These are phyloP conservation scores for Aphanomyces invadans DNA, from an alignment of 352 stramenopile genomes.

Conservation along the genomic window DNA sequence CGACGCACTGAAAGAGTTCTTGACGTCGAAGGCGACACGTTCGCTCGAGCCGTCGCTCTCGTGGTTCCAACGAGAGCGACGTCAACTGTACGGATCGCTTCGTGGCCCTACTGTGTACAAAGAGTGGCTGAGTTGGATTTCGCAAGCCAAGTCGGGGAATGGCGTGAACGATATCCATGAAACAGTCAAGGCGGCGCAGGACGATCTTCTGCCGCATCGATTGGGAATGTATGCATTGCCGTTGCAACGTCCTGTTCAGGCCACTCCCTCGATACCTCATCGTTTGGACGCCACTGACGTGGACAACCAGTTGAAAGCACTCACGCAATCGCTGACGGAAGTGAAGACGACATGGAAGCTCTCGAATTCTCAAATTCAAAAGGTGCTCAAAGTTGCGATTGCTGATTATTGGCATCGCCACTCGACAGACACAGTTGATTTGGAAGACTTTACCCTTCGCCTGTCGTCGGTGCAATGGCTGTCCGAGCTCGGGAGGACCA, in stretches of 20 bases:
- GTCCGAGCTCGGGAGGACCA: not conserved
- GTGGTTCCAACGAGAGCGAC: constrained; percentile 6
- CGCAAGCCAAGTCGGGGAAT: not conserved
- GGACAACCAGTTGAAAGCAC: constrained; percentile 19
- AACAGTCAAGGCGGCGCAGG: not conserved
- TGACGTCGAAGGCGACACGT: not conserved
- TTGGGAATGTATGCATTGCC: not conserved
- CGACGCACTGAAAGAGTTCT: not conserved
- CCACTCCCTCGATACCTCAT: no score
- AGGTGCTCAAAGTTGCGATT: constrained; percentile 40
- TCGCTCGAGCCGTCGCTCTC: not conserved
- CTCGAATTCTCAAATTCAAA: constrained; percentile 51
- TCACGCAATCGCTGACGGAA: constrained; percentile 26
- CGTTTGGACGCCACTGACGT: not conserved
- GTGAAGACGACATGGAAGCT: constrained; percentile 34
- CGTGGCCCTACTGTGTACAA: not conserved
- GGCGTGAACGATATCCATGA: not conserved
- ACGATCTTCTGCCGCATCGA: not conserved
- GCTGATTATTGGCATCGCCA: not conserved
- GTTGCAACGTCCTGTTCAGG: no score
- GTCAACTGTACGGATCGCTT: not conserved
- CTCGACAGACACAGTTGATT: not conserved
- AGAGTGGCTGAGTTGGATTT: not conserved
- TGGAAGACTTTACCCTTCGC: not conserved
- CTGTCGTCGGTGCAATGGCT: constrained; percentile 2